These are phyloP conservation scores for Thermoascus crustaceus DNA, from an alignment of 2,329 filamentous ascomycete genomes.

Conservation along the genomic window DNA sequence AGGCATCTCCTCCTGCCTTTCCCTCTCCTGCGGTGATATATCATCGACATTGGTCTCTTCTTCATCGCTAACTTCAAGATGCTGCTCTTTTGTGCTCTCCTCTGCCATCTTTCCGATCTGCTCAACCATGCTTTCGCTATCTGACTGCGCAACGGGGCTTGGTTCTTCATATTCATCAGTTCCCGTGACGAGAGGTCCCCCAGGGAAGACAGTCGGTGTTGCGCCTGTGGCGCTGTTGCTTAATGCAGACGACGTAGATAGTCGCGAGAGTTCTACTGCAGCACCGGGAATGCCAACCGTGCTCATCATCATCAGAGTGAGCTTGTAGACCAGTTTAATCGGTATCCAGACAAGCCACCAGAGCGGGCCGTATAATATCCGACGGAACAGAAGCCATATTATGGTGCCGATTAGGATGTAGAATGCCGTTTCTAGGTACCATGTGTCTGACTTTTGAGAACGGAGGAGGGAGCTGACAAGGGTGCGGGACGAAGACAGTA, in stretches of 20 bases:
- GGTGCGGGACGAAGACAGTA: constrained; percentile 65
- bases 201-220: constrained; percentile 12
- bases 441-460: constrained; percentile 93
- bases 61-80: constrained; percentile 12
- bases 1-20: constrained; percentile 30
- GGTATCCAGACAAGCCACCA: constrained; percentile 88
- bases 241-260: constrained; percentile 14
- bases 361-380: constrained; percentile 77
- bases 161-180: constrained; percentile 13
- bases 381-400: constrained; percentile 75
- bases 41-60: constrained; percentile 25
- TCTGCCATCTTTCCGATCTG: constrained; percentile 35
- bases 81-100: constrained; percentile 9
- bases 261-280: constrained; percentile 18
- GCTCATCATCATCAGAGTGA: constrained; percentile 49
- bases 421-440: constrained; percentile 89
- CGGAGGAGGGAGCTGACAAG: constrained; percentile 71
- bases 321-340: constrained; percentile 57
- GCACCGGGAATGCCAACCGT: constrained; percentile 37
- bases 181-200: constrained; percentile 12
- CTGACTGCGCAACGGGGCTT: constrained; percentile 13
- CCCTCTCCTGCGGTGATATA: constrained; percentile 27
- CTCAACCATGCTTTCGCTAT: constrained; percentile 32
- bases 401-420: constrained; percentile 72
- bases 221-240: constrained; percentile 13